These are phyloP conservation scores for Globisporangium recalcitrans DNA, from an alignment of 352 stramenopile genomes.

Conservation along the genomic window DNA sequence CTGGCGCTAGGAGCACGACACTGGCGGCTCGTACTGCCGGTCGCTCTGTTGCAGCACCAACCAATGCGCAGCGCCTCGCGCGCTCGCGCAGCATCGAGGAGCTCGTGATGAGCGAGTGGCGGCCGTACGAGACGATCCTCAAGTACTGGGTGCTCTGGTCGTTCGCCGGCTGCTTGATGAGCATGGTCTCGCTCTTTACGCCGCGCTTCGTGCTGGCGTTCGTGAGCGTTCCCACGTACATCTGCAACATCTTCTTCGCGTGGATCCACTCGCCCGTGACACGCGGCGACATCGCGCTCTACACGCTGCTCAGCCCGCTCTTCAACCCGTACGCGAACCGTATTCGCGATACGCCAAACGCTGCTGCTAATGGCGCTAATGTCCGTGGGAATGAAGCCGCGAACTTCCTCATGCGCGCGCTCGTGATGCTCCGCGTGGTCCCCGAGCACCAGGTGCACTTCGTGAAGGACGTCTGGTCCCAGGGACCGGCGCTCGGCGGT, in stretches of 20 bases:
- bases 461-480: constrained; percentile 71
- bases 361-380: constrained; percentile 6
- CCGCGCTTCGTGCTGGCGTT: constrained; percentile 54
- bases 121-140: constrained; percentile 65
- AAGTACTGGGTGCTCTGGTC: constrained; percentile 87
- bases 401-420: constrained; percentile 63
- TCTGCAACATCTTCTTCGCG: constrained; percentile 63
- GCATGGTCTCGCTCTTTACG: constrained; percentile 60
- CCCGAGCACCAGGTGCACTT: constrained; percentile 63
- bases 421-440: constrained; percentile 61
- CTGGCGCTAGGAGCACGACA: constrained; percentile 8
- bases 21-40: not conserved
- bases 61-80: not conserved
- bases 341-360: constrained; percentile 34
- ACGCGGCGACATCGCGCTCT: constrained; percentile 63
- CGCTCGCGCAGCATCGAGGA: constrained; percentile 14
- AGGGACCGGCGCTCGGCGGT: constrained; percentile 67
- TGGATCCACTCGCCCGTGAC: constrained; percentile 81
- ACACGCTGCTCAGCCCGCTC: constrained; percentile 56
- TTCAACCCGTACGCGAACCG: constrained; percentile 75
- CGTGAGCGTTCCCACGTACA: constrained; percentile 47
- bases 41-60: not conserved
- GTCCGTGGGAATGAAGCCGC: constrained; percentile 31
- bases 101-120: constrained; percentile 46
- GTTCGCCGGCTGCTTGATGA: constrained; percentile 34